Percentiles rank a stretch among this genome's conserved stretches.
These are phyloP conservation scores for Effrenium voratum DNA, from an alignment of 73 alveolate species.

Conservation along the genomic window DNA sequence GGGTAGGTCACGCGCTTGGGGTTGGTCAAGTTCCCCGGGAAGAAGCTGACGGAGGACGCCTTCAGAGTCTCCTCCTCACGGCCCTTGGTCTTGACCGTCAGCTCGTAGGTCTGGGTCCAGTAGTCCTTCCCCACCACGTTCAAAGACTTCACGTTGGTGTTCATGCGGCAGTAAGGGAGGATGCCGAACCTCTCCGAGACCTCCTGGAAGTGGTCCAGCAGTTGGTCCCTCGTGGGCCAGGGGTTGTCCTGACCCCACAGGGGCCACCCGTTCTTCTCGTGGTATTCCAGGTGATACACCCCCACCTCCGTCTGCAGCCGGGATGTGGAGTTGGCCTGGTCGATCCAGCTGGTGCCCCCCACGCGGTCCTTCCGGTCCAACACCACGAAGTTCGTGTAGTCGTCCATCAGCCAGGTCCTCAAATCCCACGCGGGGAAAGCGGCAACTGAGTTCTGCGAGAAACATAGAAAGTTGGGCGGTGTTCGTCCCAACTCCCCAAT, in stretches of 20 bases:
- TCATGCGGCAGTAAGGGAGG: constrained; percentile 72
- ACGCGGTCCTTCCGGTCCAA: constrained; percentile 68
- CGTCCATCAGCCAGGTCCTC: constrained; percentile 59
- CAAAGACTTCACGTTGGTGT: constrained; percentile 55
- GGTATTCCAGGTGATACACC: constrained; percentile 62
- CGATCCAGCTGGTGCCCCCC: constrained; percentile 76
- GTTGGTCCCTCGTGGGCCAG: constrained; percentile 48
- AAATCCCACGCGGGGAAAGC: too few species aligned
- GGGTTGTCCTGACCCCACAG: constrained; percentile 57
- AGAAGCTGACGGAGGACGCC: constrained; percentile 54
- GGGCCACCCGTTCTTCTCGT: constrained; percentile 63
- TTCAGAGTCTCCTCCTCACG: constrained; percentile 13
- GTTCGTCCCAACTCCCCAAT: too few species aligned
- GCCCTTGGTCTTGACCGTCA: constrained; percentile 34
- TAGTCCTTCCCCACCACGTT: constrained; percentile 64
- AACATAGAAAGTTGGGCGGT: too few species aligned
- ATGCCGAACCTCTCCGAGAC: constrained; percentile 62
- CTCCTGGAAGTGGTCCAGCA: constrained; percentile 60
- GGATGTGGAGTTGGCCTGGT: constrained; percentile 82
- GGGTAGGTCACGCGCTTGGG: constrained; percentile 71
- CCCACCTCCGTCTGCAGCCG: constrained; percentile 72
- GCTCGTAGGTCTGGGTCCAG: constrained; percentile 56
- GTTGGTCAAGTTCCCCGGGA: constrained; percentile 74
- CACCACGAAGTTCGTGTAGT: constrained; percentile 23
- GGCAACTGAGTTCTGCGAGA: too few species aligned